Conservation (phyloP, 192 early-diverging fungal genomes). For the Thoreauomyces humboldtii region DNA sequence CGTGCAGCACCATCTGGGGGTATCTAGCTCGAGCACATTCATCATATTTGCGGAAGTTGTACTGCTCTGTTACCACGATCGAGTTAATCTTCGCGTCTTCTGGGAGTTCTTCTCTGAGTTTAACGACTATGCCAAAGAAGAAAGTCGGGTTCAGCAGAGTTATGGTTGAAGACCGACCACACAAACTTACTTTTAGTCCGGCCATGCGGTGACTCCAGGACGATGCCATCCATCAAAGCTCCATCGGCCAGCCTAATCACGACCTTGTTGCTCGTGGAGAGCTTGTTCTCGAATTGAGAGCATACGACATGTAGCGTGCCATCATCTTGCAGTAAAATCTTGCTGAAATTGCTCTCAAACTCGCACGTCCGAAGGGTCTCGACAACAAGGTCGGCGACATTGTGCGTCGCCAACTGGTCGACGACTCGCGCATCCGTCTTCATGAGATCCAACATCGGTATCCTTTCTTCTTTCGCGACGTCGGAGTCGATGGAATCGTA, state of each 20-base stretch:
- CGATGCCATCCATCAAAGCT: background rate
- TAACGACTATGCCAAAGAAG: background rate
- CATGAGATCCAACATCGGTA: background rate
- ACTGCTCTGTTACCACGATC: too few species aligned
- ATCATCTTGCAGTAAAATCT: background rate
- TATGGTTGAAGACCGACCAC: background rate
- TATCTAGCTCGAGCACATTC: too few species aligned
- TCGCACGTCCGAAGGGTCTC: background rate
- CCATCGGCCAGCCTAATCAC: background rate
- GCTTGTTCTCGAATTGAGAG: constrained; percentile 4
- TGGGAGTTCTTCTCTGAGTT: background rate
- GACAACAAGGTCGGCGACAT: background rate
- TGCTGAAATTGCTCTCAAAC: constrained; percentile 18
- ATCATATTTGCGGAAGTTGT: too few species aligned
- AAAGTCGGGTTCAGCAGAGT: constrained; percentile 2
- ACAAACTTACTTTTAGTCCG: constrained; percentile 1
- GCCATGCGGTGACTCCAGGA: background rate
- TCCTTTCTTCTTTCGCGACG: background rate
- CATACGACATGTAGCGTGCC: background rate
- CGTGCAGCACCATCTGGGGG: too few species aligned
- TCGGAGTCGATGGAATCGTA: background rate
- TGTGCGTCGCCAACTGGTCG: background rate
- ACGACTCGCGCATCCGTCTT: background rate
- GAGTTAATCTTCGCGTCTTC: too few species aligned
- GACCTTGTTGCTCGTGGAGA: background rate